Percentiles rank a stretch among this genome's conserved stretches.
phyloP scores from a whole-genome alignment of 83 land plant species.

The Diphasiastrum complanatum region DNA sequence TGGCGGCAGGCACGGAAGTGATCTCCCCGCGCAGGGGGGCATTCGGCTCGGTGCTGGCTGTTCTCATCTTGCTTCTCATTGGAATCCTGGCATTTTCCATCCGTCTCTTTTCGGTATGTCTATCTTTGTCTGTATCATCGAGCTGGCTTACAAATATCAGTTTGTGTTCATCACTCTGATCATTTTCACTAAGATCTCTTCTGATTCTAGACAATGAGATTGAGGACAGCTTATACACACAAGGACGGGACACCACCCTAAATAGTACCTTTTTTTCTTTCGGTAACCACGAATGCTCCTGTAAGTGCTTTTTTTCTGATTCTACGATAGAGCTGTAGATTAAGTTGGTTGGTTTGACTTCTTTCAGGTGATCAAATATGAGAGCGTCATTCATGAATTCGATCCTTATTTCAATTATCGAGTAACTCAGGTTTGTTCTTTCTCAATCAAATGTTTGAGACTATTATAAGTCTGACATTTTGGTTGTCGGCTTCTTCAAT shows the following conservation, averaged over 20 bases:
- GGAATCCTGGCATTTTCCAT: constrained; percentile 99
- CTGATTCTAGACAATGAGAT: neutral
- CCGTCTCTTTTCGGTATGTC: constrained; percentile 88
- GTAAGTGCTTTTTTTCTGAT: neutral
- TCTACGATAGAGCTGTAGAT: neutral
- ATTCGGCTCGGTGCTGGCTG: constrained; percentile 29
- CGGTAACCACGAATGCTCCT: too few species aligned
- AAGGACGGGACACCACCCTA: too few species aligned
- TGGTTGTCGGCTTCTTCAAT: too few species aligned
- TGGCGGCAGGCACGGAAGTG: too few species aligned
- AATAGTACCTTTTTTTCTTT: too few species aligned
- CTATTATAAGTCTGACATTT: neutral
- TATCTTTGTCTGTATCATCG: neutral
- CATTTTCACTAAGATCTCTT: neutral
- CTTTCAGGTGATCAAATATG: constrained; percentile 92
- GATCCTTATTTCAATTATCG: constrained; percentile 99
- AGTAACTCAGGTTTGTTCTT: constrained; percentile 77
- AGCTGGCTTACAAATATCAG: neutral
- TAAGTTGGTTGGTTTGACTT: neutral
- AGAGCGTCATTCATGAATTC: constrained; percentile 97
- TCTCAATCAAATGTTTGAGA: neutral
- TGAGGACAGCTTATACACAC: too few species aligned
- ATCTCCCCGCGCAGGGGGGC: too few species aligned
- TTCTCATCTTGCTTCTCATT: constrained; percentile 72
- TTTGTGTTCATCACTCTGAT: neutral